Base-by-base conservation (phyloP, 805 yeast species). In the Yarrowia sp. region DNA sequence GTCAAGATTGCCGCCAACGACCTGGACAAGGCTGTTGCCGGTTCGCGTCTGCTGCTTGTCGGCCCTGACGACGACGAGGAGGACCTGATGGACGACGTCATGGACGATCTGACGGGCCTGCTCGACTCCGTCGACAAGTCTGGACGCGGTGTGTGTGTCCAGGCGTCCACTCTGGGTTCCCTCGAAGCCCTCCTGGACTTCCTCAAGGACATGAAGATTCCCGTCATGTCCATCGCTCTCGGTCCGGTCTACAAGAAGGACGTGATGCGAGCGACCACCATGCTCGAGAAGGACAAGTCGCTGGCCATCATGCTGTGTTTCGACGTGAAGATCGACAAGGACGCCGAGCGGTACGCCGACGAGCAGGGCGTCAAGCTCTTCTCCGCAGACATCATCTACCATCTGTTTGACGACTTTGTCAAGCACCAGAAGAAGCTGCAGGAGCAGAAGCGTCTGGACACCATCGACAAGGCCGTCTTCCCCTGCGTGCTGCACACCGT, bases 241-340 rank as follows among this genome's bases (percentile, higher is more conserved):
- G 99, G 99, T 71, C 99, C 99, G 61, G 99, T 94, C 38, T 94
- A 78, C 80, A 94, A 93, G 79, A 87, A 97, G 78, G 99, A 94
- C 79, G 97, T 94, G 51, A 94, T 94, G 96, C 90, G 91, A 73
- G 97, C 97, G 10, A 82, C 92, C 24, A 86, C 99, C 1, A 94
- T 94, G 99, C 81, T 94, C 73, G 99, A 94, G 66, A 91, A 87
- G 76, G 97, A 97, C 22, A 93, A 92, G 62, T 97, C 93, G 74
- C 86, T 74, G 68, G 99, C 99, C 2, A 88, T 93, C n/a, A 93
- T 94, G 99, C 80, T 94, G 67, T 93, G 98, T 83, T 94, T 94
- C 77, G 99, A 94, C 81, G 99, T 94, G 62, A 90, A 88, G 77
- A 80, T 94, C 63, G 99, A 94, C 76, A 93, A 89, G 75, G 99